Conservation (phyloP, 805 yeast genomes). For the Wickerhamiella cacticola region DNA sequence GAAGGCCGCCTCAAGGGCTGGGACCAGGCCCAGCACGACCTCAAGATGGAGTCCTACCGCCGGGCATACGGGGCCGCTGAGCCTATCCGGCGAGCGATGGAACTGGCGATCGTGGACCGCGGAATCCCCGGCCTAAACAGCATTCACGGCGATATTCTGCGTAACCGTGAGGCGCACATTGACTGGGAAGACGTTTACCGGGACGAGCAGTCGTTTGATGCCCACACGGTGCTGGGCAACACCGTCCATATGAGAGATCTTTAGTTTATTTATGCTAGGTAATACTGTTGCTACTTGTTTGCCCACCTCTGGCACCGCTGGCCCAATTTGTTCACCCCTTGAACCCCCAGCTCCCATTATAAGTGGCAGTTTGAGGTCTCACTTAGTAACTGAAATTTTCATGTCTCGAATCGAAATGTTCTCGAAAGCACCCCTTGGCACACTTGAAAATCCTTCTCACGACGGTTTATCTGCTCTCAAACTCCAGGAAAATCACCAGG, state of each 20-base stretch:
- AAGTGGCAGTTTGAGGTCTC: neutral
- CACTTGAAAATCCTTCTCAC: neutral
- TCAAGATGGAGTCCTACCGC: slow-evolving; percentile 65
- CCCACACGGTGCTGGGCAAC: slow-evolving; percentile 3
- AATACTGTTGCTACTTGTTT: neutral
- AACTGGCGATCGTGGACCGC: slow-evolving; percentile 54
- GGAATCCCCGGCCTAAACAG: slow-evolving; percentile 31
- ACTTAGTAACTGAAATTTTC: slow-evolving; percentile 3
- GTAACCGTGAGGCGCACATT: slow-evolving; percentile 60
- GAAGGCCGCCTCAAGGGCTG: slow-evolving; percentile 64
- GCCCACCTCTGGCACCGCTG: neutral
- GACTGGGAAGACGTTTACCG: slow-evolving; percentile 90
- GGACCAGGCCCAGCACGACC: slow-evolving; percentile 62
- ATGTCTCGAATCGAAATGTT: slow-evolving; percentile 12
- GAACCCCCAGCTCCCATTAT: no score
- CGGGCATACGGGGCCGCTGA: slow-evolving; percentile 85
- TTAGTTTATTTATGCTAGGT: neutral
- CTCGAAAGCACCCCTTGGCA: neutral
- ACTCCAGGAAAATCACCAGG: slow-evolving; percentile 32
- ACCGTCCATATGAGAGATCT: slow-evolving; percentile 7
- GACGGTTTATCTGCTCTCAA: neutral
- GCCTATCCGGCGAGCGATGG: slow-evolving; percentile 88
- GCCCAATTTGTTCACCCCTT: no score
- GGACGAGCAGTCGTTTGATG: neutral
- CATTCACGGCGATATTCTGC: slow-evolving; percentile 63